Evolutionary conservation across 225 moss, liverwort and hornwort genomes (phyloP).

Genomic region (Marchantia polymorpha): DNA sequence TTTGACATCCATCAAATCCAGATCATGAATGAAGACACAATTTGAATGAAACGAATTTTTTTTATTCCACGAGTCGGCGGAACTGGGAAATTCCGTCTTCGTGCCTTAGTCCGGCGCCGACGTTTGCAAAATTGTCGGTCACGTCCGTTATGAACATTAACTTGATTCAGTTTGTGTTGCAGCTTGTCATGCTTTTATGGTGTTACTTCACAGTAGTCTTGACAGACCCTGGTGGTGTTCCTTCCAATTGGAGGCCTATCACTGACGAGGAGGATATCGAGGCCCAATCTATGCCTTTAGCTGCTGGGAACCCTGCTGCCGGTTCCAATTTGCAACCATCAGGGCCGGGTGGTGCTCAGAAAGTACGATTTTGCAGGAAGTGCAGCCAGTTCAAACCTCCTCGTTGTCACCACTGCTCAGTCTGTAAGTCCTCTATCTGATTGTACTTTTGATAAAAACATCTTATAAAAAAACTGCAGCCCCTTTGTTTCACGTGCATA

Average conservation of each 20-base stretch:
- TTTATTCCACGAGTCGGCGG: background rate
- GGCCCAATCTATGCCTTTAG: slow-evolving; percentile 63
- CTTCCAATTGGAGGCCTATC: slow-evolving; percentile 69
- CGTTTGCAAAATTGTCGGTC: no score
- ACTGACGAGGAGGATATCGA: slow-evolving; percentile 80
- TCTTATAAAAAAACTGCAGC: background rate
- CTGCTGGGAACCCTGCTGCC: slow-evolving; percentile 39
- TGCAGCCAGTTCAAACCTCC: slow-evolving; percentile 98
- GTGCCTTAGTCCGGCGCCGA: background rate
- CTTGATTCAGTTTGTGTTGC: slow-evolving; percentile 19
- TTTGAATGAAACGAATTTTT: no score
- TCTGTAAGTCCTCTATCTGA: slow-evolving; percentile 48
- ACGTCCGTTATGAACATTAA: background rate
- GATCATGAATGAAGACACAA: no score
- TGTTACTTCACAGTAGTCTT: slow-evolving; percentile 94
- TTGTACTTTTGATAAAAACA: background rate
- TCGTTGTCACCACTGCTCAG: slow-evolving; percentile 96
- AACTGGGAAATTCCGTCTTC: background rate
- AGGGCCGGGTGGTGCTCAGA: slow-evolving; percentile 40
- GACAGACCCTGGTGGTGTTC: slow-evolving; percentile 96
- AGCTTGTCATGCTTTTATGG: slow-evolving; percentile 86
- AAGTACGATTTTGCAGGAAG: slow-evolving; percentile 78
- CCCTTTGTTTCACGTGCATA: background rate
- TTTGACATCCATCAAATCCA: no score
- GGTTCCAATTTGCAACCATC: slow-evolving; percentile 52